These are phyloP conservation scores for Teunomyces lycoperdinae DNA, from an alignment of 805 yeast genomes.

Conservation along the genomic window DNA sequence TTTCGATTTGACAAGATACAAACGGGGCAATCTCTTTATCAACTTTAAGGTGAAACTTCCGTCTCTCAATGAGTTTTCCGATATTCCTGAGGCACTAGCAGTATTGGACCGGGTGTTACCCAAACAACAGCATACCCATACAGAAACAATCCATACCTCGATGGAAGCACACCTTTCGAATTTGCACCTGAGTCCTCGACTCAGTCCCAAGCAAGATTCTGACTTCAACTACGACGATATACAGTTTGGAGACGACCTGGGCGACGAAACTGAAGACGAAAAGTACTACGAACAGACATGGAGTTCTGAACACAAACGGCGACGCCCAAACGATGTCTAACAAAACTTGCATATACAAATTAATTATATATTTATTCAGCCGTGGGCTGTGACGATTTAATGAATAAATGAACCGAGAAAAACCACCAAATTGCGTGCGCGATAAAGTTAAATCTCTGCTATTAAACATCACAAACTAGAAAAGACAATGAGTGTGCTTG, in stretches of 20 bases:
- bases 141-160: background rate
- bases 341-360: background rate
- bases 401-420: background rate
- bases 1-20: conserved; percentile 19
- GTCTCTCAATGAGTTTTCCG: conserved; percentile 22
- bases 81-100: conserved; percentile 18
- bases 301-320: conserved; percentile 9
- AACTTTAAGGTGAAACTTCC: conserved; percentile 40
- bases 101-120: conserved; percentile 21
- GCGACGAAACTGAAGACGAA: conserved; percentile 17
- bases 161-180: conserved; percentile 8
- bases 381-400: background rate
- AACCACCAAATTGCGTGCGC: background rate
- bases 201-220: background rate
- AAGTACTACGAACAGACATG: conserved; percentile 16
- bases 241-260: conserved; percentile 16
- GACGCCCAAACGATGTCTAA: background rate
- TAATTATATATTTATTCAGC: conserved; percentile 3
- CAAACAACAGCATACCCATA: background rate
- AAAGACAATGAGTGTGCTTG: conserved; percentile 22
- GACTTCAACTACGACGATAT: conserved; percentile 18
- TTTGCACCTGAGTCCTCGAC: background rate
- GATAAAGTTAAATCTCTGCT: background rate
- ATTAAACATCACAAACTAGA: background rate
- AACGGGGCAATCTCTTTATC: conserved; percentile 37